These are phyloP conservation scores for Epichloe sibirici DNA, from an alignment of 2,329 filamentous ascomycete species.

Conservation along the genomic window DNA sequence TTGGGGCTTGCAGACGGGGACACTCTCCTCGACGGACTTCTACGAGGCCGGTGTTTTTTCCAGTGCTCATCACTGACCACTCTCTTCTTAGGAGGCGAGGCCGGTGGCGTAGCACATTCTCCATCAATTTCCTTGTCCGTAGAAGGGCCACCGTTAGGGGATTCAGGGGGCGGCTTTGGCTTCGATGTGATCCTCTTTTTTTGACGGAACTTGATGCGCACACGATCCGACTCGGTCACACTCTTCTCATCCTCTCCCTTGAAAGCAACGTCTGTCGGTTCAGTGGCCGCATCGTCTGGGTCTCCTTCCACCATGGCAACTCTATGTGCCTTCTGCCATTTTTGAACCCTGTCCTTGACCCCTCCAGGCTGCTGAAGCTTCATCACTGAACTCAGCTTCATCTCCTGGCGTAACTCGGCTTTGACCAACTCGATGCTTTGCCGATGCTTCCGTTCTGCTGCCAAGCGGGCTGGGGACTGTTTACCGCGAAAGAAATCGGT, in stretches of 20 bases:
- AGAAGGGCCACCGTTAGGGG: slow-evolving; percentile 14
- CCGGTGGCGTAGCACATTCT: slow-evolving; percentile 19
- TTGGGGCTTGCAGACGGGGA: slow-evolving; percentile 19
- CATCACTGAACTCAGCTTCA: slow-evolving; percentile 45
- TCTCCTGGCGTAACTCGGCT: slow-evolving; percentile 37
- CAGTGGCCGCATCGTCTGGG: slow-evolving; percentile 39
- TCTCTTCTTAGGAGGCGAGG: slow-evolving; percentile 67
- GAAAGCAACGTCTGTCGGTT: slow-evolving; percentile 49
- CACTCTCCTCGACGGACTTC: slow-evolving; percentile 31
- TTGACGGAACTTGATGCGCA: slow-evolving; percentile 42
- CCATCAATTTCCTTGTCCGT: slow-evolving; percentile 12
- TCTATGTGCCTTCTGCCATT: slow-evolving; percentile 74
- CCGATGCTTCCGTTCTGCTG: slow-evolving; percentile 39
- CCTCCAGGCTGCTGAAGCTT: slow-evolving; percentile 50
- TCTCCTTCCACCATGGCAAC: slow-evolving; percentile 44
- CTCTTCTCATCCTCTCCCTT: slow-evolving; percentile 44
- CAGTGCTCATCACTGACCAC: slow-evolving; percentile 91
- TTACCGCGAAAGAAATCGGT: slow-evolving; percentile 46
- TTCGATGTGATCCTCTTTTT: slow-evolving; percentile 27
- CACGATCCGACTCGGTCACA: slow-evolving; percentile 48
- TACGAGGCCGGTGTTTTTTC: slow-evolving; percentile 49
- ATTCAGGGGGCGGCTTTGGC: slow-evolving; percentile 13
- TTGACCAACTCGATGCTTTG: slow-evolving; percentile 49
- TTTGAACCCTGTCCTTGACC: slow-evolving; percentile 68
- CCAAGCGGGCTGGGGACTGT: slow-evolving; percentile 41